These are phyloP conservation scores for Oleoguttula mirabilis DNA, from an alignment of 495 filamentous ascomycete genomes.

Conservation along the genomic window DNA sequence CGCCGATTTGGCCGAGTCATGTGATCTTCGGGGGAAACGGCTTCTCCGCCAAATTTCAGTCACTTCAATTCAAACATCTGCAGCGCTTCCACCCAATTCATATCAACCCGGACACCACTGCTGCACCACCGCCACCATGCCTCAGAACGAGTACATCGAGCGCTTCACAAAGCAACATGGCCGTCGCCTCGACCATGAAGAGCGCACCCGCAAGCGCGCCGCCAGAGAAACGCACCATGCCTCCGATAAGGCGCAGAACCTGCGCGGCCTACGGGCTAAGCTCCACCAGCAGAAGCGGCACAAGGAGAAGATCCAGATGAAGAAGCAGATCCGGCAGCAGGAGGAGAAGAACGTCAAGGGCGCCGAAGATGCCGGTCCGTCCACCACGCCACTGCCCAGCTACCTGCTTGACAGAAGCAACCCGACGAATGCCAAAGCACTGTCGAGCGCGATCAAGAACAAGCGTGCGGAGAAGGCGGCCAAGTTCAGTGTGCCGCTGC, in stretches of 20 bases:
- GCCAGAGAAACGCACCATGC: conserved; percentile 80
- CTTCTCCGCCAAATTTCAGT: background rate
- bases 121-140: conserved; percentile 50
- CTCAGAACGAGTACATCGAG: conserved; percentile 94
- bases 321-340: conserved; percentile 85
- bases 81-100: too few relatives aligned
- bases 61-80: too few relatives aligned
- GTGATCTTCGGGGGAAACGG: background rate
- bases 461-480: conserved; percentile 84
- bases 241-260: conserved; percentile 79
- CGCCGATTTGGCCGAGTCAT: too few relatives aligned
- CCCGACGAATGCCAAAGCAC: conserved; percentile 76
- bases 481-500: conserved; percentile 88
- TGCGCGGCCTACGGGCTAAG: conserved; percentile 85
- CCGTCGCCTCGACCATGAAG: conserved; percentile 76
- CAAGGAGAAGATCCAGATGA: conserved; percentile 98
- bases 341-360: conserved; percentile 94
- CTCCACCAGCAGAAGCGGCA: conserved; percentile 87
- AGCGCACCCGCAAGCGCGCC: conserved; percentile 72
- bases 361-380: conserved; percentile 60
- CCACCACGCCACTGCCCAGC: conserved; percentile 60
- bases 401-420: conserved; percentile 86
- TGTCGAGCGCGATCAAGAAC: conserved; percentile 76
- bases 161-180: conserved; percentile 73
- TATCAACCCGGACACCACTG: too few relatives aligned